A percentile compares a stretch with the other conserved stretches of the same genome.
Conservation (phyloP, 768 basidiomycete species). For the Kwoniella sp. region DNA sequence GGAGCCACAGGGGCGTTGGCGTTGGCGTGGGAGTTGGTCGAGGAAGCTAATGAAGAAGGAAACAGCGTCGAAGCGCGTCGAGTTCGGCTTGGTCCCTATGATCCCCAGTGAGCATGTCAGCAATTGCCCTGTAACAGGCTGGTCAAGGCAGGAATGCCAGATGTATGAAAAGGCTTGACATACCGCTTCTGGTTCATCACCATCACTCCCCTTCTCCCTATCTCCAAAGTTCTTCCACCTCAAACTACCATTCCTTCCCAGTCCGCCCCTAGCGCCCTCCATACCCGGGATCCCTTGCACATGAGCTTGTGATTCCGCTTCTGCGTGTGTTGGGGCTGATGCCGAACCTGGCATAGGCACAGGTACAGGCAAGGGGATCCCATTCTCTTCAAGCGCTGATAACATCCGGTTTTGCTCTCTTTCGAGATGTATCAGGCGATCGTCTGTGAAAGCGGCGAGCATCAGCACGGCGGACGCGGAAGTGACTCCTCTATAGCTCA, state of each 20-base stretch:
- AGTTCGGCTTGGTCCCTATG: constrained; percentile 16
- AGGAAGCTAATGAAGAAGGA: constrained; percentile 44
- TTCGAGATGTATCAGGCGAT: constrained; percentile 50
- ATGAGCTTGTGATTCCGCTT: neutral
- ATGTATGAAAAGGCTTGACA: constrained; percentile 16
- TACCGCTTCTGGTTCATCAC: constrained; percentile 35
- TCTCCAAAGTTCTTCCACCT: constrained; percentile 29
- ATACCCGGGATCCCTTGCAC: constrained; percentile 29
- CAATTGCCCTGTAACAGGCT: no score
- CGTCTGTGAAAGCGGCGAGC: constrained; percentile 34
- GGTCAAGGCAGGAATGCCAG: no score
- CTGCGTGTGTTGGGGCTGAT: constrained; percentile 6
- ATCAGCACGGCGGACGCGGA: neutral
- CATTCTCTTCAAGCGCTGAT: constrained; percentile 36
- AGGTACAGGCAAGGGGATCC: constrained; percentile 30
- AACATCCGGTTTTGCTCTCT: constrained; percentile 40
- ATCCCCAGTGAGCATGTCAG: no score
- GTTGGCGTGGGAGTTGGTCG: constrained; percentile 24
- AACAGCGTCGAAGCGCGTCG: constrained; percentile 40
- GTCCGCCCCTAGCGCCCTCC: constrained; percentile 2
- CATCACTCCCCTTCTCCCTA: constrained; percentile 28
- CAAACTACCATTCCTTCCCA: constrained; percentile 13
- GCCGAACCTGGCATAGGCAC: constrained; percentile 23
- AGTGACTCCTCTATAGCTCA: no score
- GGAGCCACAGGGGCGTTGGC: constrained; percentile 14